These are phyloP conservation scores for Orbilia javanica DNA, from an alignment of 2,329 filamentous ascomycete genomes.

Conservation along the genomic window DNA sequence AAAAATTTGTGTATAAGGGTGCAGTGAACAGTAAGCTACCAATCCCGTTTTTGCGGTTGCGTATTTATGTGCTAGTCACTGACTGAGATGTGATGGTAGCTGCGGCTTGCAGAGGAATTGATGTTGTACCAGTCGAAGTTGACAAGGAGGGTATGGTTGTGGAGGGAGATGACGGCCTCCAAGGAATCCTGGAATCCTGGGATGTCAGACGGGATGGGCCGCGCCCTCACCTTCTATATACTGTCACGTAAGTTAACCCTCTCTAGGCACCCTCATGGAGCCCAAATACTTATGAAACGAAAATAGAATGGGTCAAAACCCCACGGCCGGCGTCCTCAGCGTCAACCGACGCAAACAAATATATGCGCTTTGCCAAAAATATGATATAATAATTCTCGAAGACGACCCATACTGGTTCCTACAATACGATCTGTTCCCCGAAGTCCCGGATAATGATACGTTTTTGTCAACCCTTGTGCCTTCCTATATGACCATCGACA, in stretches of 20 bases:
- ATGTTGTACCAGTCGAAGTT: constrained; percentile 79
- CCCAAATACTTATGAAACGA: neutral
- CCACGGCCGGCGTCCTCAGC: constrained; percentile 81
- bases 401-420: constrained; percentile 98
- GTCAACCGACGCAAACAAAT: constrained; percentile 80
- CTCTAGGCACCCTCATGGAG: neutral
- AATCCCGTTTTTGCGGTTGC: neutral
- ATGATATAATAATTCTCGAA: constrained; percentile 90
- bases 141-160: constrained; percentile 85
- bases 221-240: constrained; percentile 87
- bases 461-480: constrained; percentile 68
- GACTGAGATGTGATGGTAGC: constrained; percentile 62
- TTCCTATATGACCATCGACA: constrained; percentile 83
- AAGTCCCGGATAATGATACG: constrained; percentile 59
- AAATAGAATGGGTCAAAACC: constrained; percentile 82
- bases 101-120: constrained; percentile 76
- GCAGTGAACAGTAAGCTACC: constrained; percentile 71
- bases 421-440: constrained; percentile 75
- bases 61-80: neutral
- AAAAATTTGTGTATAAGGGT: constrained; percentile 85
- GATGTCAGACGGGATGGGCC: constrained; percentile 76
- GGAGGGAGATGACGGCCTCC: constrained; percentile 78
- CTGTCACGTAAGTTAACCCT: constrained; percentile 72
- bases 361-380: constrained; percentile 83
- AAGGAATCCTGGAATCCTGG: constrained; percentile 86